Conservation (phyloP, 2,329 filamentous ascomycete genomes). For the Thelonectria olida region DNA sequence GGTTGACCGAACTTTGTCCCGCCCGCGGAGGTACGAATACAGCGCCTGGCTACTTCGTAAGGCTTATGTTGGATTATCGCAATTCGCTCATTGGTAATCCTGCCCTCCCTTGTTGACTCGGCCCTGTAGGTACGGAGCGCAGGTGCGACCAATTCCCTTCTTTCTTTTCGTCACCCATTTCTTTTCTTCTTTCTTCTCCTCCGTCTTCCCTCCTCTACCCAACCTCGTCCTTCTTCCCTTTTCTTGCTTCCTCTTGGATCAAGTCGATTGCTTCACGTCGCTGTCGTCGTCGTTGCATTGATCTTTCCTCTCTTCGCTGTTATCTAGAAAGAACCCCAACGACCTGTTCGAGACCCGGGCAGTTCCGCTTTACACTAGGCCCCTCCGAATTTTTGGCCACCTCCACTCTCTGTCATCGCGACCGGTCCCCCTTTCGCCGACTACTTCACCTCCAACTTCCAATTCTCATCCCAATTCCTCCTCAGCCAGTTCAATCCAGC, state of each 20-base stretch:
- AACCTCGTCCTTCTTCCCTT: not conserved
- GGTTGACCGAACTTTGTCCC: conserved; percentile 34
- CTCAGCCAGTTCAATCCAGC: conserved; percentile 14
- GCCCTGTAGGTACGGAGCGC: not conserved
- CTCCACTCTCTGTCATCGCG: conserved; percentile 23
- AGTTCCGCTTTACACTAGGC: conserved; percentile 30
- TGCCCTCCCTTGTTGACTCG: conserved; percentile 1
- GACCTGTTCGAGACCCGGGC: conserved; percentile 23
- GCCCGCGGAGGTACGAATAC: conserved; percentile 5
- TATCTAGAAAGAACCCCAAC: not conserved
- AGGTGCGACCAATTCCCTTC: conserved; percentile 13
- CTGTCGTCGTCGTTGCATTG: conserved; percentile 10
- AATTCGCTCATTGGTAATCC: conserved; percentile 36
- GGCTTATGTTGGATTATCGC: conserved; percentile 33
- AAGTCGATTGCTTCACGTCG: not conserved
- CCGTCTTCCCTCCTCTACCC: not conserved
- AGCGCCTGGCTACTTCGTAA: not conserved
- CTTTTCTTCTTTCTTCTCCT: not conserved
- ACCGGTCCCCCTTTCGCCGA: conserved; percentile 14
- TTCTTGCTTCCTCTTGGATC: conserved; percentile 14
- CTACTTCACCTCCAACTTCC: conserved; percentile 14
- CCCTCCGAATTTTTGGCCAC: conserved; percentile 37
- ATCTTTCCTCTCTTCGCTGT: not conserved
- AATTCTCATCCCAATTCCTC: conserved; percentile 7
- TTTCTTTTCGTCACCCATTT: conserved; percentile 4